Percentiles rank a stretch among this genome's conserved stretches.
Conservation (phyloP, 768 basidiomycete species). For the Lentinula raphanica region DNA sequence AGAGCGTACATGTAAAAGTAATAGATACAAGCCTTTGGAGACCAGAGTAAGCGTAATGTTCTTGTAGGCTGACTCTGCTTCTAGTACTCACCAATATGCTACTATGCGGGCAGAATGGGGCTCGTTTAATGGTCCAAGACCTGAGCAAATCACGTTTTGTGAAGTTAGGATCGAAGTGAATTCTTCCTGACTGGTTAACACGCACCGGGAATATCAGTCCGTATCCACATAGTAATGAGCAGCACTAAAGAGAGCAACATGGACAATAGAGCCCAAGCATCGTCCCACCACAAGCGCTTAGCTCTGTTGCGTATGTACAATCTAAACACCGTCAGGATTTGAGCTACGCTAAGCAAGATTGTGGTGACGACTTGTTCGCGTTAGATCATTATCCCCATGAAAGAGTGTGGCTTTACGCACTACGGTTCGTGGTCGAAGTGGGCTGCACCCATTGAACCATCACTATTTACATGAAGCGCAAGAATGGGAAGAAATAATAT, state of each 20-base stretch:
- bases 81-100: constrained; percentile 4
- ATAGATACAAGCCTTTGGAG: constrained; percentile 4
- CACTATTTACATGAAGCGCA: constrained; percentile 6
- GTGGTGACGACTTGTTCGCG: constrained; percentile 1
- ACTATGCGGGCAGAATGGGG: not conserved
- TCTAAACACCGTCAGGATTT: constrained; percentile 4
- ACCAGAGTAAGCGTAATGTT: not conserved
- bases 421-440: constrained; percentile 7
- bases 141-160: not conserved
- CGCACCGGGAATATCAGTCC: constrained; percentile 5
- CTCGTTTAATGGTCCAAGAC: not conserved
- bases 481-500: not conserved
- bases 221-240: constrained; percentile 8
- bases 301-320: not conserved
- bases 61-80: not conserved
- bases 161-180: not conserved
- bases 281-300: constrained; percentile 10
- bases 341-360: constrained; percentile 3
- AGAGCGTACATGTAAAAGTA: constrained; percentile 6
- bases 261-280: constrained; percentile 8
- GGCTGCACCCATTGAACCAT: constrained; percentile 11
- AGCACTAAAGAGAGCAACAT: constrained; percentile 2
- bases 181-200: not conserved
- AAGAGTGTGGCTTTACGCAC: not conserved
- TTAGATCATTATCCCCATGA: not conserved